A percentile compares a stretch with the other conserved stretches of the same genome.
Evolutionary conservation across 106 monocot species (phyloP).

Genomic region (Agapanthus africanus): DNA sequence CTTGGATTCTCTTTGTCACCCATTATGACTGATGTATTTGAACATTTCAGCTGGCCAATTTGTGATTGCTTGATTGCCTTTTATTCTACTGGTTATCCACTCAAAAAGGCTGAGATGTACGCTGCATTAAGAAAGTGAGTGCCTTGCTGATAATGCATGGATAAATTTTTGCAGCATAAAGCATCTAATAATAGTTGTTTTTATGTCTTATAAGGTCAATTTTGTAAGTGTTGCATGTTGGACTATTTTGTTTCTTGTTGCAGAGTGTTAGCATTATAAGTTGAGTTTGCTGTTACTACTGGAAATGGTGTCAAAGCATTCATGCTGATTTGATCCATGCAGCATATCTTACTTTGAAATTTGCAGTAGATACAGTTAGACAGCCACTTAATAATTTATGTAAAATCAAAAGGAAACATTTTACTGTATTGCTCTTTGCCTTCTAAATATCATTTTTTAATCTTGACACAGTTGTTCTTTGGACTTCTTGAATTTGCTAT

Average conservation of each 20-base stretch:
- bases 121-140: slow-evolving; percentile 75
- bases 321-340: not conserved
- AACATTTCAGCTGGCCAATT: slow-evolving; percentile 82
- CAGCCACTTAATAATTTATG: not conserved
- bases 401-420: not conserved
- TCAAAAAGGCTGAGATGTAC: slow-evolving; percentile 77
- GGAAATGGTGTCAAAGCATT: not conserved
- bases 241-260: not conserved
- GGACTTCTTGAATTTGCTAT: not conserved
- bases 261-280: not conserved
- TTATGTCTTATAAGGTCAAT: not conserved
- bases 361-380: not conserved
- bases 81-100: slow-evolving; percentile 91
- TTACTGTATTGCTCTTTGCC: not conserved
- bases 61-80: slow-evolving; percentile 99
- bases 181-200: not conserved
- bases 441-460: not conserved
- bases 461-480: not conserved
- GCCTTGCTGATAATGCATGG: not conserved
- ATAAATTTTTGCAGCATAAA: not conserved
- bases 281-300: not conserved
- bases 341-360: not conserved
- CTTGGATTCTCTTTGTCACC: too few relatives aligned
- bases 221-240: not conserved
- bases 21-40: not conserved